A percentile compares a stretch with the other conserved stretches of the same genome.
phyloP scores from a whole-genome alignment of 2,329 filamentous ascomycete genomes.

The Myotisia sp. region DNA sequence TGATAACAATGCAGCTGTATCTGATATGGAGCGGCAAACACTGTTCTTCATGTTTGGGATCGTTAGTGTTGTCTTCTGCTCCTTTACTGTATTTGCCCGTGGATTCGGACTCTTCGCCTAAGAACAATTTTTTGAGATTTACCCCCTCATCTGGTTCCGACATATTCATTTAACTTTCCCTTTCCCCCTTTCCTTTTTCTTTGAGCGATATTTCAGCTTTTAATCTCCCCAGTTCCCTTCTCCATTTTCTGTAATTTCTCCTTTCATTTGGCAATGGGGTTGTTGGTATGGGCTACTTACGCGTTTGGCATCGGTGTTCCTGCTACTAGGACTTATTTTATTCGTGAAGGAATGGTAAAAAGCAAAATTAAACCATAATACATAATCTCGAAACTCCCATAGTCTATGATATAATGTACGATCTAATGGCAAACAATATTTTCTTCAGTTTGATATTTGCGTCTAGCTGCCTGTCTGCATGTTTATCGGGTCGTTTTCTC shows the following conservation, averaged over 20 bases:
- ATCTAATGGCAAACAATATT: too few relatives aligned
- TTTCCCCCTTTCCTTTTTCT: neutral
- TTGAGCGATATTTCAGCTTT: neutral
- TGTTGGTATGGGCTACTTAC: neutral
- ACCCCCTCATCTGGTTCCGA: conserved; percentile 1
- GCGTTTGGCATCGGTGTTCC: neutral
- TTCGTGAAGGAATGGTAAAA: too few relatives aligned
- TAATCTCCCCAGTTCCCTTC: neutral
- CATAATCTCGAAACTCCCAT: too few relatives aligned
- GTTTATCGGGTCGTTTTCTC: too few relatives aligned
- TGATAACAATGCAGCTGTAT: conserved; percentile 30
- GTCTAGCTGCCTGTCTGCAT: too few relatives aligned
- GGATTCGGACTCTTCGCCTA: conserved; percentile 22
- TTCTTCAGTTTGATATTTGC: too few relatives aligned
- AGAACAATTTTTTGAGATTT: neutral
- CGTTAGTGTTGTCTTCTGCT: conserved; percentile 41
- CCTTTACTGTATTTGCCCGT: conserved; percentile 41
- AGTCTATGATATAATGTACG: too few relatives aligned
- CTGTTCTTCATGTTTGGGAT: conserved; percentile 43
- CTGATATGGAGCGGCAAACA: conserved; percentile 40
- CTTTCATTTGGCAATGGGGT: neutral
- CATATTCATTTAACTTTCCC: neutral
- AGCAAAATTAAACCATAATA: too few relatives aligned
- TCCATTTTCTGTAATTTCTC: neutral
- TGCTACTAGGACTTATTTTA: too few relatives aligned